Conservation (phyloP, 2,329 filamentous ascomycete genomes). For the Aureobasidium sp. region DNA sequence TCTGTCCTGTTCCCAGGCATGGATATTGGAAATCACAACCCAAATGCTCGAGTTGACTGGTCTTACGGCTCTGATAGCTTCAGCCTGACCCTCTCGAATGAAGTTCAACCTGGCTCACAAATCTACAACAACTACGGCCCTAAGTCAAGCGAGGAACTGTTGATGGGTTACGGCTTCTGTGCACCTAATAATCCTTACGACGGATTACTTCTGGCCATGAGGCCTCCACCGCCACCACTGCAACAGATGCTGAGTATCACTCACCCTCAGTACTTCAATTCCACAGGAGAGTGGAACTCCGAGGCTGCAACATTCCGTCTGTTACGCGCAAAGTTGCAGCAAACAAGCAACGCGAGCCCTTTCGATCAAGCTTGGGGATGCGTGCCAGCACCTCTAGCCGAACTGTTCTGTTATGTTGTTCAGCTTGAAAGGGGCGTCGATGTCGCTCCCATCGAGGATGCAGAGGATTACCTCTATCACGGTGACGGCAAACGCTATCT, state of each 20-base stretch:
- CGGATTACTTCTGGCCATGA: conserved; percentile 37
- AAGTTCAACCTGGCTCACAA: conserved; percentile 32
- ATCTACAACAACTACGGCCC: conserved; percentile 49
- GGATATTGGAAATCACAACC: conserved; percentile 44
- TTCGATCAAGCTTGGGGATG: conserved; percentile 14
- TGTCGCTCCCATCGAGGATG: conserved; percentile 24
- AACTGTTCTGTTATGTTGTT: conserved; percentile 31
- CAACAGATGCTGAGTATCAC: conserved; percentile 25
- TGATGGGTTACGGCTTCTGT: conserved; percentile 48
- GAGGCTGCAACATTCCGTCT: conserved; percentile 34
- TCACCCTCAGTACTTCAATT: conserved; percentile 30
- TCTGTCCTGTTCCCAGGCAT: conserved; percentile 44
- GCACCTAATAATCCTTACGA: conserved; percentile 42
- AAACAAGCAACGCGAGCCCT: not conserved
- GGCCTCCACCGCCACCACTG: conserved; percentile 32
- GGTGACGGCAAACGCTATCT: conserved; percentile 25
- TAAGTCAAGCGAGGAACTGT: conserved; percentile 46
- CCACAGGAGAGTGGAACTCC: conserved; percentile 26
- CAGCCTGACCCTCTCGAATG: conserved; percentile 31
- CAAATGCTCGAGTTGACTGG: conserved; percentile 43
- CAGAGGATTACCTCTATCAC: conserved; percentile 23
- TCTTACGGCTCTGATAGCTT: conserved; percentile 34
- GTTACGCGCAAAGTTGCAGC: conserved; percentile 11
- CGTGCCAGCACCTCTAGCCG: conserved; percentile 28
- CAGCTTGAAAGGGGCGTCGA: conserved; percentile 26